Conservation (phyloP, 1,284 basidiomycete species). For the Boletus austroedulis region DNA sequence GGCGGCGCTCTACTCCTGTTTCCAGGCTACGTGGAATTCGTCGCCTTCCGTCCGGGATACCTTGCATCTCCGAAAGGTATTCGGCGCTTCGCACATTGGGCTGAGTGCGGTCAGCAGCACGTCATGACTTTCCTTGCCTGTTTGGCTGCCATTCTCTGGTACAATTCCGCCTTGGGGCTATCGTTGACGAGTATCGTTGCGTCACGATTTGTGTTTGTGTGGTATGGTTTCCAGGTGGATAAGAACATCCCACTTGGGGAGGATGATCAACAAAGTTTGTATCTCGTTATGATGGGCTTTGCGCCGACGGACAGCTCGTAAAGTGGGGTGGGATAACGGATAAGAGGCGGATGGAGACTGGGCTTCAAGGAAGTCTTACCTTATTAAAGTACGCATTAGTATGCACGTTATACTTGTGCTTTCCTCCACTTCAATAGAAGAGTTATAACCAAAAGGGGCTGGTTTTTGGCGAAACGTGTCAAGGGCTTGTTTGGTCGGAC, state of each 20-base stretch:
- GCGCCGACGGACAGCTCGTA: constrained; percentile 6
- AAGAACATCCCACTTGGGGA: constrained; percentile 39
- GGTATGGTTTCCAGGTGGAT: constrained; percentile 39
- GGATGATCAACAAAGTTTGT: constrained; percentile 46
- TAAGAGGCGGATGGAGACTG: not conserved
- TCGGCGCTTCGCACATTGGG: constrained; percentile 46
- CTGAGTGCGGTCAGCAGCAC: constrained; percentile 42
- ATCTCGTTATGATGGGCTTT: constrained; percentile 35
- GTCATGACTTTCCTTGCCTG: constrained; percentile 42
- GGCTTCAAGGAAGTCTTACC: too few relatives aligned
- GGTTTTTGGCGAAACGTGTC: too few relatives aligned
- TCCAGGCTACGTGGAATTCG: constrained; percentile 38
- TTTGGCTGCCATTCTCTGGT: constrained; percentile 32
- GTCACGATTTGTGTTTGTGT: constrained; percentile 39
- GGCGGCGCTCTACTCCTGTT: constrained; percentile 44
- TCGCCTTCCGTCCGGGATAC: constrained; percentile 44
- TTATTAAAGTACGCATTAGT: too few relatives aligned
- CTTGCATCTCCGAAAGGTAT: constrained; percentile 38
- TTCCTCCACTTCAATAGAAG: too few relatives aligned
- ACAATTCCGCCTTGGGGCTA: constrained; percentile 27
- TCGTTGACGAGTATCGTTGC: constrained; percentile 27
- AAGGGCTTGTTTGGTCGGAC: too few relatives aligned
- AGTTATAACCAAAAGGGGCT: too few relatives aligned
- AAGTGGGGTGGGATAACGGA: not conserved
- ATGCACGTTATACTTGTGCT: too few relatives aligned